A percentile compares a stretch with the other conserved stretches of the same genome.
Evolutionary conservation across 208 protist genomes (phyloP).

Genomic region (Trypanosoma congolense): DNA sequence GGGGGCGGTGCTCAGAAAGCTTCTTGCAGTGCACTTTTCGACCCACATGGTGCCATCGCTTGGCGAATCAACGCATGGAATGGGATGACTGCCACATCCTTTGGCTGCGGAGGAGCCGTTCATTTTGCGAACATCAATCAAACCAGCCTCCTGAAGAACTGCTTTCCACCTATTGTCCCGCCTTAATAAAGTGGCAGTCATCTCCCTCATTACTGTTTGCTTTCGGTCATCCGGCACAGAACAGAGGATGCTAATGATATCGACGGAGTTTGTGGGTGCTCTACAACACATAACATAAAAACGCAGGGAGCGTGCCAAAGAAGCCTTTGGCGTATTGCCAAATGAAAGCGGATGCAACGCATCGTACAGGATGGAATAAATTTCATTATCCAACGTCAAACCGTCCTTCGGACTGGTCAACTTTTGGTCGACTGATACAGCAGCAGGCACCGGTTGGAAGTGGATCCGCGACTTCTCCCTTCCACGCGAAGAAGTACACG

Average conservation of each 20-base stretch:
- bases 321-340: conserved; percentile 35
- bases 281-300: conserved; percentile 50
- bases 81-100: no score
- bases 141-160: conserved; percentile 48
- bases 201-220: conserved; percentile 22
- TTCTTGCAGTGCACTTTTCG: no score
- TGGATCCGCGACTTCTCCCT: conserved; percentile 37
- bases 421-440: conserved; percentile 16
- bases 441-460: conserved; percentile 65
- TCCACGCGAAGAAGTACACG: conserved; percentile 31
- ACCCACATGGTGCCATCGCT: no score
- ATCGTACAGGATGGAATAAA: conserved; percentile 9
- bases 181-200: conserved; percentile 35
- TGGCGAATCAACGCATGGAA: no score
- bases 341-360: conserved; percentile 42
- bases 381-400: not conserved
- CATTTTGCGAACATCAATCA: conserved; percentile 32
- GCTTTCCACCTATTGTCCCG: conserved; percentile 44
- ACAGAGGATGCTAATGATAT: conserved; percentile 33
- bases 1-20: no score
- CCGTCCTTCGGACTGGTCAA: conserved; percentile 6
- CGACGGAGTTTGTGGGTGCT: conserved; percentile 27
- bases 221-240: conserved; percentile 37
- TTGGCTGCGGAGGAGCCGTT: no score
- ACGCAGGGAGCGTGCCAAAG: conserved; percentile 47